phyloP scores from a whole-genome alignment of 805 yeast species.

The Lipomyces yamanashiensis region DNA sequence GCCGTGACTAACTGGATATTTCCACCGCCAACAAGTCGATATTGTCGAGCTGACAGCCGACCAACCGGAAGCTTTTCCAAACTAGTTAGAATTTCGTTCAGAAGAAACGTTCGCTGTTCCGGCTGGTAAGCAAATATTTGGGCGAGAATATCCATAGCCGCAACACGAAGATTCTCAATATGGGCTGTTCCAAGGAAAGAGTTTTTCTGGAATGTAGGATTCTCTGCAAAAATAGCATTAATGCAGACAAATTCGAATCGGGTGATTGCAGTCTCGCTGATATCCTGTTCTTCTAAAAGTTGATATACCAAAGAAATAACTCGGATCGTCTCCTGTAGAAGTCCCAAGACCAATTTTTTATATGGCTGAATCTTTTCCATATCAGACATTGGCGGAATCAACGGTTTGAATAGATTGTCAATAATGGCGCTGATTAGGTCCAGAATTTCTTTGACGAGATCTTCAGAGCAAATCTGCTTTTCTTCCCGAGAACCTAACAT shows the following conservation, averaged over 20 bases:
- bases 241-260: conserved; percentile 60
- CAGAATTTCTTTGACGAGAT: conserved; percentile 25
- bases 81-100: conserved; percentile 62
- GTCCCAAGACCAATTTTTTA: conserved; percentile 17
- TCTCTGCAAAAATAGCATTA: conserved; percentile 51
- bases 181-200: conserved; percentile 38
- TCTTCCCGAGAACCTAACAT: conserved; percentile 30
- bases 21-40: conserved; percentile 51
- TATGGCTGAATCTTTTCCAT: conserved; percentile 7
- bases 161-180: conserved; percentile 44
- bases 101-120: conserved; percentile 63
- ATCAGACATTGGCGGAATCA: conserved; percentile 23
- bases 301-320: conserved; percentile 12
- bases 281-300: conserved; percentile 18
- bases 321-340: conserved; percentile 29
- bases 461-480: conserved; percentile 34
- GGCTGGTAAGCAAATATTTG: conserved; percentile 40
- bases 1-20: conserved; percentile 56
- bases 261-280: conserved; percentile 60
- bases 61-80: conserved; percentile 56
- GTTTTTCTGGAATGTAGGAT: conserved; percentile 39
- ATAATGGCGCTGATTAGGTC: conserved; percentile 20
- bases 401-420: conserved; percentile 21
- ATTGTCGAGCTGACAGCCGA: conserved; percentile 52
- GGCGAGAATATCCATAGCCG: conserved; percentile 37